A percentile compares a stretch with the other conserved stretches of the same genome.
phyloP scores from a whole-genome alignment of 352 stramenopile genomes.

The Globisporangium solare region DNA sequence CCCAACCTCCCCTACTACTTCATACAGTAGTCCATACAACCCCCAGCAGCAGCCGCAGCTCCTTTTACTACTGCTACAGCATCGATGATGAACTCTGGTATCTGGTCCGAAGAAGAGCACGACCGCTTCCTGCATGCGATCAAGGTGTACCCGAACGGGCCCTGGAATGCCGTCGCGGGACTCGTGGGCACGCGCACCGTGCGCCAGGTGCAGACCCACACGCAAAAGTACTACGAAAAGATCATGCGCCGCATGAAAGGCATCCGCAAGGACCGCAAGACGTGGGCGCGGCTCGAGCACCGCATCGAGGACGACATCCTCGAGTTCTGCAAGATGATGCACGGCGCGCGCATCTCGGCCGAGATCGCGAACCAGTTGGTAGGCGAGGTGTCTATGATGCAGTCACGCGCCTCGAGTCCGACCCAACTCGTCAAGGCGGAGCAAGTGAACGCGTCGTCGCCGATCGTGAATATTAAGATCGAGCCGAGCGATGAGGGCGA shows the following conservation, averaged over 20 bases:
- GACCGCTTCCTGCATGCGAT: constrained; percentile 23
- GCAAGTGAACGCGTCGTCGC: neutral
- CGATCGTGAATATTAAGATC: neutral
- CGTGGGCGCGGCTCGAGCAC: constrained; percentile 15
- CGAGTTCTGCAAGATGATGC: constrained; percentile 43
- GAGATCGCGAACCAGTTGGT: constrained; percentile 2
- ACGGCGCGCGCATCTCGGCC: constrained; percentile 1
- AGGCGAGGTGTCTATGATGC: neutral
- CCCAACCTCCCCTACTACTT: no score
- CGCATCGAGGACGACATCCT: constrained; percentile 30
- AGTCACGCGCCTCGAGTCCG: neutral
- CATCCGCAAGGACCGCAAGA: constrained; percentile 25
- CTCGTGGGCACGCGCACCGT: constrained; percentile 20
- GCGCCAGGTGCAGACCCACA: constrained; percentile 1
- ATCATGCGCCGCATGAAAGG: constrained; percentile 23
- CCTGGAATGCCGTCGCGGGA: constrained; percentile 20
- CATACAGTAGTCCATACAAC: no score
- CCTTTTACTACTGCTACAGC: no score
- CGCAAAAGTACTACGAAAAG: constrained; percentile 29
- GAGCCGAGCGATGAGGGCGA: neutral
- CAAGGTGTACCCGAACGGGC: constrained; percentile 19
- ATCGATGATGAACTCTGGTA: constrained; percentile 7
- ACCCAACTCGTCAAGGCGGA: neutral
- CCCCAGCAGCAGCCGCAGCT: no score
- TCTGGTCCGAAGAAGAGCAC: constrained; percentile 32